A percentile compares a stretch with the other conserved stretches of the same genome.
Conservation (phyloP, 139 green algal genomes). For the Trebouxia sp. region DNA sequence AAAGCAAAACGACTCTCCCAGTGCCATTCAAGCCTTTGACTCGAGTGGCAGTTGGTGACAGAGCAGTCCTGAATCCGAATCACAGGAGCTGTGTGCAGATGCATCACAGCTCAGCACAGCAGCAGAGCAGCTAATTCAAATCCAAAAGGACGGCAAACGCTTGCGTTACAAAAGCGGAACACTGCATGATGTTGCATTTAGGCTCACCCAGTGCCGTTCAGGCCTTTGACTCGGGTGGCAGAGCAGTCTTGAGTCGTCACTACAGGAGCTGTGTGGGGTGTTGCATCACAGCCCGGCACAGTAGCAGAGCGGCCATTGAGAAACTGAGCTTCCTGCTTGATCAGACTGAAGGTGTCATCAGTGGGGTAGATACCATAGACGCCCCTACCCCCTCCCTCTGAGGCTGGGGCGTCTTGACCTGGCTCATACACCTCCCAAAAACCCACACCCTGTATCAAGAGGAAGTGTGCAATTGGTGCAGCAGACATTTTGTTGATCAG, state of each 20-base stretch:
- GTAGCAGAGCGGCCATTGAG: not conserved
- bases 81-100: too few species aligned
- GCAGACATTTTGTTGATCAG: too few species aligned
- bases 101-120: too few species aligned
- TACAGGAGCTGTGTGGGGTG: not conserved
- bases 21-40: too few species aligned
- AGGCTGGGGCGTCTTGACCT: slow-evolving; percentile 40
- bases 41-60: too few species aligned
- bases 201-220: slow-evolving; percentile 47
- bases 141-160: too few species aligned
- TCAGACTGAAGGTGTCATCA: slow-evolving; percentile 27
- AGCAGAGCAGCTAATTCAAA: too few species aligned
- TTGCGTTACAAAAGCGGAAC: too few species aligned
- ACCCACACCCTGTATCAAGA: slow-evolving; percentile 23
- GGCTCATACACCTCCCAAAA: slow-evolving; percentile 66
- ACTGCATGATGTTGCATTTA: not conserved
- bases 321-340: slow-evolving; percentile 19
- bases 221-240: slow-evolving; percentile 39
- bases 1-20: too few species aligned
- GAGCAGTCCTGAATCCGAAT: too few species aligned
- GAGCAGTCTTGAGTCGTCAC: slow-evolving; percentile 32
- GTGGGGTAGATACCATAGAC: slow-evolving; percentile 30
- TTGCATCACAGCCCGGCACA: slow-evolving; percentile 4
- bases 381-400: slow-evolving; percentile 1
- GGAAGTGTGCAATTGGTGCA: too few species aligned